These are phyloP conservation scores for Mucor saturninus DNA, from an alignment of 371 early-diverging fungal species.

Conservation along the genomic window DNA sequence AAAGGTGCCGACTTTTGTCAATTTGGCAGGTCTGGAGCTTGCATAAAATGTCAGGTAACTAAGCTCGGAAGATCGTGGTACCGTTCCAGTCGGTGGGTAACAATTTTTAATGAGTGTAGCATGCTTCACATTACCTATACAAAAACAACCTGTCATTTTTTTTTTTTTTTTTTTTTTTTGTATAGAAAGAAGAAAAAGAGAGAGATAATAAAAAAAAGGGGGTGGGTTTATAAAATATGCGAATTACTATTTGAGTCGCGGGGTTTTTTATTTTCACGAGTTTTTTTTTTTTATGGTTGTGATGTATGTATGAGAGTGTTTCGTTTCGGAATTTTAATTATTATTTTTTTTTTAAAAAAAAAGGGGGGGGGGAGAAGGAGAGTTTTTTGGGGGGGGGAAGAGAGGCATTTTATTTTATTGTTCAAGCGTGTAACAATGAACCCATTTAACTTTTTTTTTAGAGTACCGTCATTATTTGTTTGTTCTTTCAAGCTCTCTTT, in stretches of 20 bases:
- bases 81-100: slow-evolving; percentile 84
- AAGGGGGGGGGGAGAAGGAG: no score
- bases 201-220: background rate
- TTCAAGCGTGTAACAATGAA: no score
- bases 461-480: no score
- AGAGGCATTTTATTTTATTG: no score
- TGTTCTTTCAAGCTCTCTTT: no score
- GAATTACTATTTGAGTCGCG: background rate
- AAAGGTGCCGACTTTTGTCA: slow-evolving; percentile 87
- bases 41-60: slow-evolving; percentile 91
- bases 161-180: no score
- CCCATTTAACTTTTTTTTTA: no score
- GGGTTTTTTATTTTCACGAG: background rate
- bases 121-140: slow-evolving; percentile 71
- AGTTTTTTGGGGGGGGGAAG: no score
- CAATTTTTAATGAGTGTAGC: slow-evolving; percentile 87
- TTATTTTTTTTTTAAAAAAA: background rate
- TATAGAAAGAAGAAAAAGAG: background rate
- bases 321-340: slow-evolving; percentile 1
- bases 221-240: background rate
- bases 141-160: slow-evolving; percentile 18
- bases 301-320: background rate
- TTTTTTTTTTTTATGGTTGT: background rate
- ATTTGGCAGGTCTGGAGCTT: slow-evolving; percentile 85
- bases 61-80: slow-evolving; percentile 80